phyloP scores from a whole-genome alignment of 2,329 filamentous ascomycete species.

The Fusarium xyrophilum region DNA sequence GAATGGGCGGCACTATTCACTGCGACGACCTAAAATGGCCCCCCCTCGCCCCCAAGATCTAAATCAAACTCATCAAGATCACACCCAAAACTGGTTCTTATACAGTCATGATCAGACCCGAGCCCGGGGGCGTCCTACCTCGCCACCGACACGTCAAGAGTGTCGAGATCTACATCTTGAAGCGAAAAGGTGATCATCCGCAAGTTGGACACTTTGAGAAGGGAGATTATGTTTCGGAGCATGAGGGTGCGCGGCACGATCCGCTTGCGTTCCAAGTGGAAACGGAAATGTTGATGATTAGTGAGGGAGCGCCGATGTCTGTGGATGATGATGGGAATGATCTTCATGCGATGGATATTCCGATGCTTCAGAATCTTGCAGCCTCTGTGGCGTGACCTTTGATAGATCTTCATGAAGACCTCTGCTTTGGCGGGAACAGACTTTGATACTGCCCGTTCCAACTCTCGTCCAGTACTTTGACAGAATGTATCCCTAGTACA shows the following conservation, averaged over 20 bases:
- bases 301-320: not conserved
- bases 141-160: not conserved
- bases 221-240: not conserved
- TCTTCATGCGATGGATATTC: not conserved
- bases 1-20: not conserved
- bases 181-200: not conserved
- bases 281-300: not conserved
- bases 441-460: fast-evolving
- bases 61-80: not conserved
- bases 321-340: not conserved
- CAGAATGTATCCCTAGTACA: fast-evolving
- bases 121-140: not conserved
- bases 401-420: fast-evolving
- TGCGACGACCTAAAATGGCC: not conserved
- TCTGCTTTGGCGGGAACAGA: not conserved
- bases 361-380: not conserved
- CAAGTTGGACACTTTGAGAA: not conserved
- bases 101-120: not conserved
- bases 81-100: not conserved
- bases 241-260: not conserved
- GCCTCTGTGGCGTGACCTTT: not conserved
- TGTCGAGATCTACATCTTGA: not conserved
- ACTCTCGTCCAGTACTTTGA: not conserved
- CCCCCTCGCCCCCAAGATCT: not conserved
- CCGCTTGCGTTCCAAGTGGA: not conserved